phyloP scores from a whole-genome alignment of 768 basidiomycete species.

The Russula abietina region DNA sequence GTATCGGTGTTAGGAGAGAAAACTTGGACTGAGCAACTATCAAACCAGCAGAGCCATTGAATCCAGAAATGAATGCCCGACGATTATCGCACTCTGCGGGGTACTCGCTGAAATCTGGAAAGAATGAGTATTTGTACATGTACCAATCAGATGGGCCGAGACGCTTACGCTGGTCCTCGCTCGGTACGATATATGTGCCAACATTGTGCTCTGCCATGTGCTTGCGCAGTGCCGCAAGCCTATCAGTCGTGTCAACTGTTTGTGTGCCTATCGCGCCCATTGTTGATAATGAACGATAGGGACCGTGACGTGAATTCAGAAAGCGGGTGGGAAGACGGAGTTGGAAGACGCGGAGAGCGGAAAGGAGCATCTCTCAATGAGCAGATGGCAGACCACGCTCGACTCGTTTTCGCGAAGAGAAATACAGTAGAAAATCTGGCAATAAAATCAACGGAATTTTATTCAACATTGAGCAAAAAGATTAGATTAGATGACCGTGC shows the following conservation, averaged over 20 bases:
- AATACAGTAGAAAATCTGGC: neutral
- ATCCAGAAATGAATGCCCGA: conserved; percentile 86
- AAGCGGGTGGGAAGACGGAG: conserved; percentile 16
- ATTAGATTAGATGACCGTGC: neutral
- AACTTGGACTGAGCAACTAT: neutral
- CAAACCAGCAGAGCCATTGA: conserved; percentile 88
- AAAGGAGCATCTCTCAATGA: neutral
- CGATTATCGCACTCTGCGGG: conserved; percentile 77
- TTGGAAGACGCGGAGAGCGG: conserved; percentile 14
- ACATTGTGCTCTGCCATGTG: conserved; percentile 62
- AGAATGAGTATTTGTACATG: conserved; percentile 3
- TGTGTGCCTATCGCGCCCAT: conserved; percentile 37
- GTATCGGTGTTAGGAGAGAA: neutral
- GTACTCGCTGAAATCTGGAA: conserved; percentile 84
- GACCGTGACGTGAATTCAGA: neutral
- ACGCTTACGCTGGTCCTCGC: conserved; percentile 85
- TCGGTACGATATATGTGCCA: conserved; percentile 76
- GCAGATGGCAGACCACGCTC: neutral
- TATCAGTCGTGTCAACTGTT: conserved; percentile 56
- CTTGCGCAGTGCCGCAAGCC: conserved; percentile 58
- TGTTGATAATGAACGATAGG: conserved; percentile 19
- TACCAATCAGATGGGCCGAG: neutral
- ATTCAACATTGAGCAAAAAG: neutral
- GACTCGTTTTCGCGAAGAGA: neutral
- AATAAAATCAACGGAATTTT: neutral